A percentile compares a stretch with the other conserved stretches of the same genome.
Evolutionary conservation across 225 moss, liverwort and hornwort genomes (phyloP).

Genomic region (Bryoerythrophyllum caledonicum): DNA sequence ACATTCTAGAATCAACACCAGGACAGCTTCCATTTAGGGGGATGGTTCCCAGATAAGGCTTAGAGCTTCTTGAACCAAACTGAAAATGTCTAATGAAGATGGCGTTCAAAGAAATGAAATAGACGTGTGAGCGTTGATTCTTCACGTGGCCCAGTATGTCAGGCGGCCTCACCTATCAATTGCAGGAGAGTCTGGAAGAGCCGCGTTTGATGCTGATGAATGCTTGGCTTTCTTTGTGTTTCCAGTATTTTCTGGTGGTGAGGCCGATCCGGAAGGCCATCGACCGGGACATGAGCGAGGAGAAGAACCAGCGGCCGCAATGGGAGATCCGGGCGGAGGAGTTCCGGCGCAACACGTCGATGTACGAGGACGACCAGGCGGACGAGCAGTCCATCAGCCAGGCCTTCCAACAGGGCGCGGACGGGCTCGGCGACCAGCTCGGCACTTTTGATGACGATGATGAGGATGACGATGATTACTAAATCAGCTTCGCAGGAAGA

Average conservation of each 20-base stretch:
- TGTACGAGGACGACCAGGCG: constrained; percentile 67
- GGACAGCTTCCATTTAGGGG: no score
- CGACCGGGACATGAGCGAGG: constrained; percentile 61
- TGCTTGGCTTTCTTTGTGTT: background rate
- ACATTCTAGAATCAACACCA: no score
- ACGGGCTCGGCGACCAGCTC: constrained; percentile 47
- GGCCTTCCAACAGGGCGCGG: constrained; percentile 68
- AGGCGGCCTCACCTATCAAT: no score
- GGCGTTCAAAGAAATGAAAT: no score
- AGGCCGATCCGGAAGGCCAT: constrained; percentile 64
- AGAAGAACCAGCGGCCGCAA: constrained; percentile 65
- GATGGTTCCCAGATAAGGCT: no score
- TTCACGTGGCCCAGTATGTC: no score
- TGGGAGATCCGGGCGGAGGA: constrained; percentile 85
- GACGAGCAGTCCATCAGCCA: constrained; percentile 73
- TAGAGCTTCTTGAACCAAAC: no score
- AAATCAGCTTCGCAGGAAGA: constrained; percentile 1
- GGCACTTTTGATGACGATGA: constrained; percentile 52
- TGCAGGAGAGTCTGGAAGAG: background rate
- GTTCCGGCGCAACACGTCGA: constrained; percentile 43
- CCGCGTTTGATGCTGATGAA: background rate
- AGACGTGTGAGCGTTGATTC: no score
- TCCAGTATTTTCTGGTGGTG: constrained; percentile 69
- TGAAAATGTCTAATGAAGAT: no score
- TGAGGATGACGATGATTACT: constrained; percentile 42